Base-by-base conservation (phyloP, 2,329 filamentous ascomycete species). In the Bisporella sp. region DNA sequence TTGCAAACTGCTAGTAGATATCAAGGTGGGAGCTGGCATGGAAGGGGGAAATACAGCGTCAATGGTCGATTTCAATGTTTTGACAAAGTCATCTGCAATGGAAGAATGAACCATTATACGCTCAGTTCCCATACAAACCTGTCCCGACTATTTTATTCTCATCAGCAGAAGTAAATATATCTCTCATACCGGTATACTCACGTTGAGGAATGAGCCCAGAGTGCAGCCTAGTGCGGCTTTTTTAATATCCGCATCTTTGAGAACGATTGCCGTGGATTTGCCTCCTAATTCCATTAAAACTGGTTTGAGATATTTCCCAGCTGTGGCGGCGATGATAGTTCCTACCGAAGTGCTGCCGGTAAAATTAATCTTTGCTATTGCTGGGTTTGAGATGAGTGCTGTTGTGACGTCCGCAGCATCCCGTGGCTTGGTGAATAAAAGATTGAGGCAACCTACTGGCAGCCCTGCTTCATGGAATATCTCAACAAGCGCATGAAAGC, bases 101-200 rank as follows among this genome's bases (percentile, higher is more conserved):
- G n/a, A n/a, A n/a, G n/a, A n/a, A 64, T 80, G 76, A 5, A 80
- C 73, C 6, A 81, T 57, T 40, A 91, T 84, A 32, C 82, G 78
- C 69, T 93, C 88, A 0, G 88, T 92, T 11, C 79, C 77, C 87
- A 95, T 92, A 74, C 89, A 95, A 45, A 92, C 80, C 69, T 95
- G 89, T 0, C 89, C 89, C 13, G 46, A 3, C 73, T 73, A 65
- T 91, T 78, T 8, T n/a, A 7, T n/a, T n/a, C n/a, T n/a, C n/a
- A n/a, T n/a, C n/a, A n/a, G n/a, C n/a, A n/a, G n/a, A n/a, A n/a
- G 8, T 30, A 9, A n/a, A 8, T 8, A 45, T 8, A 9, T 9
- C 9, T 9, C 29, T 8, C 30, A n/a, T 6, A 30, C 12, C 29
- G 5, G 4, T 8, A 40, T 5, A 45, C 41, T 31, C 46, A 32